These are phyloP conservation scores for Pseudocercospora vitis DNA, from an alignment of 2,329 filamentous ascomycete species.

Conservation along the genomic window DNA sequence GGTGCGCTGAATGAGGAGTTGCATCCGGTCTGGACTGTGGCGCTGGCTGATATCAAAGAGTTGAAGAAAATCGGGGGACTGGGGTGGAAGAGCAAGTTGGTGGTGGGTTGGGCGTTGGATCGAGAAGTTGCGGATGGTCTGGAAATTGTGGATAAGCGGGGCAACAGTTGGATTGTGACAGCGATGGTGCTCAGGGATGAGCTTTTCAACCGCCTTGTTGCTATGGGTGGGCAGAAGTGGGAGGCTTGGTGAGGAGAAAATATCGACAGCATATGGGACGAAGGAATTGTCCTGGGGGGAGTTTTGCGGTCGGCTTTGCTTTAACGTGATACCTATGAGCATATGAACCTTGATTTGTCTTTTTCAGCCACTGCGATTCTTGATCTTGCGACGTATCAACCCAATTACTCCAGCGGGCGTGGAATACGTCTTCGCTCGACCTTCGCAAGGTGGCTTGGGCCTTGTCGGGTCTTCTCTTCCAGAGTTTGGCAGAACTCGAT, in stretches of 20 bases:
- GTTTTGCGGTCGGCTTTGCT: neutral
- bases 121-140: constrained; percentile 74
- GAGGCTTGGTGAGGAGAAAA: constrained; percentile 61
- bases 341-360: neutral
- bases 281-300: neutral
- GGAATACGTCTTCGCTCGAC: no score
- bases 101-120: constrained; percentile 76
- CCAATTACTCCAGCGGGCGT: no score
- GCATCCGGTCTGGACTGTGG: constrained; percentile 66
- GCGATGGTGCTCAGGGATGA: constrained; percentile 72
- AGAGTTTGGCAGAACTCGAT: no score
- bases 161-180: constrained; percentile 63
- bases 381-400: no score
- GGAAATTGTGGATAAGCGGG: constrained; percentile 61
- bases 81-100: constrained; percentile 80
- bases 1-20: constrained; percentile 52
- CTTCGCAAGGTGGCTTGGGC: no score
- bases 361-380: neutral
- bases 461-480: no score
- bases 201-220: constrained; percentile 74
- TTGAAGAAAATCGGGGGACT: constrained; percentile 77
- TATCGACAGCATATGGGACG: constrained; percentile 14
- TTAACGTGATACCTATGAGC: constrained; percentile 4
- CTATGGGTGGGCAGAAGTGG: constrained; percentile 81
- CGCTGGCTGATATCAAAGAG: constrained; percentile 69